These are phyloP conservation scores for Auricularia sp. DNA, from an alignment of 768 basidiomycete genomes.

Conservation along the genomic window DNA sequence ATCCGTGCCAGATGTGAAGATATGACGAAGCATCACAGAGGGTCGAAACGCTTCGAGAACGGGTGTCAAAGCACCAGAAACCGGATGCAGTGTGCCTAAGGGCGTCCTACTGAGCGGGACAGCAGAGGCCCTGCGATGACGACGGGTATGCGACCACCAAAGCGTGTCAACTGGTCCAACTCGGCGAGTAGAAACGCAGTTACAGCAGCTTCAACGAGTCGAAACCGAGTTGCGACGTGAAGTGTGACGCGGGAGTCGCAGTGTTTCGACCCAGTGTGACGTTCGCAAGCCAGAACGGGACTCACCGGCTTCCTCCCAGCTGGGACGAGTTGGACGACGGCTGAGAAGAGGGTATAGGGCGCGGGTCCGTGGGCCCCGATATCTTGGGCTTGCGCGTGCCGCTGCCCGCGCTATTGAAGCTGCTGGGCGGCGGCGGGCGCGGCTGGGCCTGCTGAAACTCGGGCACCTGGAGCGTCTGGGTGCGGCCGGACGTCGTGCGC, in stretches of 20 bases:
- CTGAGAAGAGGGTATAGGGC: constrained; percentile 39
- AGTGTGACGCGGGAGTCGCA: too few species aligned
- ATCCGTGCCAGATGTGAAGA: constrained; percentile 9
- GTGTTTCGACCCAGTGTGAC: too few species aligned
- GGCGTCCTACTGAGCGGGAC: too few species aligned
- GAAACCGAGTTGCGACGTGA: too few species aligned
- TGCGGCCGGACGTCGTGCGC: not conserved
- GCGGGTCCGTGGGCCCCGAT: constrained; percentile 73
- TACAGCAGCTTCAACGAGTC: too few species aligned
- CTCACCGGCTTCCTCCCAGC: constrained; percentile 43
- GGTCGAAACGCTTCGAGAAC: not conserved
- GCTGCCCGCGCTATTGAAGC: not conserved
- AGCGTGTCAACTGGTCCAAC: too few species aligned
- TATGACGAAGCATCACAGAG: constrained; percentile 5
- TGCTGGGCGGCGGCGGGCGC: not conserved
- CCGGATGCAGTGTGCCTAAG: too few species aligned
- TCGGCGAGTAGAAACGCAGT: too few species aligned
- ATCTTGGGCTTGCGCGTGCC: constrained; percentile 58
- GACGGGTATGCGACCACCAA: too few species aligned
- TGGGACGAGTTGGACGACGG: constrained; percentile 21
- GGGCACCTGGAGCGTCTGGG: not conserved
- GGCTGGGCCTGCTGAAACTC: not conserved
- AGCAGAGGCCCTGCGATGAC: too few species aligned
- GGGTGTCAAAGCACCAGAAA: too few species aligned
- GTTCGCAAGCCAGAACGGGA: constrained; percentile 7